These are phyloP conservation scores for Sisymbrium irio DNA, from an alignment of 345 rosid genomes.

Conservation along the genomic window DNA sequence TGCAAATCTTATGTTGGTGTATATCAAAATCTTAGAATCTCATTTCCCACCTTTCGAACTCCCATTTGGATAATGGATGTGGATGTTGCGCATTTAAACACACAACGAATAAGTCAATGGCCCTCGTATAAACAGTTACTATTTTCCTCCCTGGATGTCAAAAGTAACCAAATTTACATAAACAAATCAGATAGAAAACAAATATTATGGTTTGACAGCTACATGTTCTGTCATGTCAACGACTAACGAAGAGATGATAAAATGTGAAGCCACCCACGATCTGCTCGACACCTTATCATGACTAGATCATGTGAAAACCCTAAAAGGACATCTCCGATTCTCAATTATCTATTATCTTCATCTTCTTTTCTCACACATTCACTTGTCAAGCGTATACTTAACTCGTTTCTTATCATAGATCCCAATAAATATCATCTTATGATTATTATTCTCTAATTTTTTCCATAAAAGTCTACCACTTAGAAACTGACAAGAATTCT, in stretches of 20 bases:
- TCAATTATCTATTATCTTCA: no score
- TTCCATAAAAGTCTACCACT: not conserved
- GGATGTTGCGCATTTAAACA: no score
- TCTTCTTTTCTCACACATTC: no score
- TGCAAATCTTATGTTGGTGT: no score
- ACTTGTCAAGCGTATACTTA: not conserved
- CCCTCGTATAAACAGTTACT: no score
- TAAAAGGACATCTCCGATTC: conserved; percentile 9
- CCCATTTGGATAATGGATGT: no score
- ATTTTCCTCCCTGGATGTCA: no score
- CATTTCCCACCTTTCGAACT: no score
- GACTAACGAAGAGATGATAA: conserved; percentile 19
- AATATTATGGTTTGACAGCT: conserved; percentile 15
- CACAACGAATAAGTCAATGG: no score
- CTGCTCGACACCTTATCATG: conserved; percentile 20
- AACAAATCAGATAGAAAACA: not conserved
- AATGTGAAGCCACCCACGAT: conserved; percentile 32
- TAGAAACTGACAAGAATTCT: not conserved
- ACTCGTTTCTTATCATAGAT: not conserved
- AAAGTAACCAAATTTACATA: not conserved
- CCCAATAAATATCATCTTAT: not conserved
- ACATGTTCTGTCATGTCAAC: conserved; percentile 22
- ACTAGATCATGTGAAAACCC: not conserved
- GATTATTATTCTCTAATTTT: not conserved
- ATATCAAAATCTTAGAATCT: no score